A percentile compares a stretch with the other conserved stretches of the same genome.
phyloP scores from a whole-genome alignment of 148 eudicot genomes.

The Fagopyrum tataricum region DNA sequence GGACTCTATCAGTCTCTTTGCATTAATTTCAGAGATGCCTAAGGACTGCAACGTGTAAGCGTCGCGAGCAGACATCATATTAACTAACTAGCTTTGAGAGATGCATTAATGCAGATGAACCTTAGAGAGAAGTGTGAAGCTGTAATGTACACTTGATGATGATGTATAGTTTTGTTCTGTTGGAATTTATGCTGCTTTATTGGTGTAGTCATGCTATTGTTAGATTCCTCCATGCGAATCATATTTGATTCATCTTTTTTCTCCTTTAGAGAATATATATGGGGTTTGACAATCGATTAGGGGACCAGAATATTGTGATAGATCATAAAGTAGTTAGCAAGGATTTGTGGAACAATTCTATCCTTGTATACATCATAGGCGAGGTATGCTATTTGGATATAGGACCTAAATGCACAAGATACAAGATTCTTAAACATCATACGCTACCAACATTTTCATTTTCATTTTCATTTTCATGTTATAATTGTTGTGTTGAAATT shows the following conservation, averaged over 20 bases:
- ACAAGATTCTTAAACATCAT: background rate
- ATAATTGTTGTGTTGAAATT: too few species aligned
- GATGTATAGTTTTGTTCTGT: background rate
- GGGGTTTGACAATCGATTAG: background rate
- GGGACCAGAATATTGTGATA: background rate
- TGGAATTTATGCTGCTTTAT: background rate
- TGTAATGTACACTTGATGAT: background rate
- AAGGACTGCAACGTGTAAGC: background rate
- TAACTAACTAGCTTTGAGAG: background rate
- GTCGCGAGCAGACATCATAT: background rate
- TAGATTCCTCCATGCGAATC: background rate
- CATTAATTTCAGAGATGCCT: background rate
- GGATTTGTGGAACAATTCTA: background rate
- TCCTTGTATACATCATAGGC: background rate
- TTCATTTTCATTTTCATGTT: background rate
- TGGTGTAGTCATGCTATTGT: background rate
- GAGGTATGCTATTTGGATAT: background rate
- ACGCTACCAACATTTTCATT: background rate
- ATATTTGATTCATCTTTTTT: too few species aligned
- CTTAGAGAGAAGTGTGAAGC: background rate
- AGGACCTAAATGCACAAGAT: background rate
- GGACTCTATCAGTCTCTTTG: background rate
- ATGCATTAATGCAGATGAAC: background rate
- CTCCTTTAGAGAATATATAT: background rate
- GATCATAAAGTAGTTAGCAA: constrained; percentile 1